A percentile compares a stretch with the other conserved stretches of the same genome.
These are phyloP conservation scores for Fomes fomentarius DNA, from an alignment of 1,284 basidiomycete species.

Conservation along the genomic window DNA sequence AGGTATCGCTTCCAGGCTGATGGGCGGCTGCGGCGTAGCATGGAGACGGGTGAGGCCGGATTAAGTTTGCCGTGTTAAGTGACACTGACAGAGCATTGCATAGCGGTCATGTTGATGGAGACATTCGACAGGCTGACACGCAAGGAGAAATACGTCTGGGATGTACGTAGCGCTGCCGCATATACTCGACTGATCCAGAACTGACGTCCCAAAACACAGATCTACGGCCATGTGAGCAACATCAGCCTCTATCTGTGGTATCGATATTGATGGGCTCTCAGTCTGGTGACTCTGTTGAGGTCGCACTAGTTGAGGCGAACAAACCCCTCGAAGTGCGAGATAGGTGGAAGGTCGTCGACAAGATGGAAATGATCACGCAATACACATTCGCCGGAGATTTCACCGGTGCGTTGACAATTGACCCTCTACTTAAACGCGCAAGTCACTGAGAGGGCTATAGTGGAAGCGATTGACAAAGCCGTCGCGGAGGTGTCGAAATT, in stretches of 20 bases:
- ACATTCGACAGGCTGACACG: slow-evolving; percentile 62
- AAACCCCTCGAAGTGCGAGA: slow-evolving; percentile 54
- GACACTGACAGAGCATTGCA: background rate
- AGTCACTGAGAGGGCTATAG: slow-evolving; percentile 34
- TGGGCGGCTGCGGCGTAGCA: slow-evolving; percentile 60
- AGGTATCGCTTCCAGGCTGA: slow-evolving; percentile 77
- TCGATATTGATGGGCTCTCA: slow-evolving; percentile 27
- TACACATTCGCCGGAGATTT: slow-evolving; percentile 70
- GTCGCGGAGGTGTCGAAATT: slow-evolving; percentile 61
- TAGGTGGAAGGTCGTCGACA: slow-evolving; percentile 67
- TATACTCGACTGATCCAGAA: background rate
- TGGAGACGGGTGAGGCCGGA: slow-evolving; percentile 56
- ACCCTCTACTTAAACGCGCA: background rate
- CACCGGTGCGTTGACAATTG: slow-evolving; percentile 46
- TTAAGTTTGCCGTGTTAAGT: background rate
- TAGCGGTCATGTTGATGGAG: slow-evolving; percentile 74
- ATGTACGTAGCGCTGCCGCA: slow-evolving; percentile 46
- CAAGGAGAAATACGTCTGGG: slow-evolving; percentile 74
- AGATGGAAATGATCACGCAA: slow-evolving; percentile 68
- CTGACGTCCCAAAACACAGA: slow-evolving; percentile 39
- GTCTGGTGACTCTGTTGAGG: slow-evolving; percentile 66
- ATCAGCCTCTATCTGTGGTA: background rate
- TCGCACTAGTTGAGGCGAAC: slow-evolving; percentile 52
- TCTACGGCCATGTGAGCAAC: slow-evolving; percentile 60
- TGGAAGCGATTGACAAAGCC: slow-evolving; percentile 66